These are phyloP conservation scores for Mucor sp. DNA, from an alignment of 371 early-diverging fungal genomes.

Conservation along the genomic window DNA sequence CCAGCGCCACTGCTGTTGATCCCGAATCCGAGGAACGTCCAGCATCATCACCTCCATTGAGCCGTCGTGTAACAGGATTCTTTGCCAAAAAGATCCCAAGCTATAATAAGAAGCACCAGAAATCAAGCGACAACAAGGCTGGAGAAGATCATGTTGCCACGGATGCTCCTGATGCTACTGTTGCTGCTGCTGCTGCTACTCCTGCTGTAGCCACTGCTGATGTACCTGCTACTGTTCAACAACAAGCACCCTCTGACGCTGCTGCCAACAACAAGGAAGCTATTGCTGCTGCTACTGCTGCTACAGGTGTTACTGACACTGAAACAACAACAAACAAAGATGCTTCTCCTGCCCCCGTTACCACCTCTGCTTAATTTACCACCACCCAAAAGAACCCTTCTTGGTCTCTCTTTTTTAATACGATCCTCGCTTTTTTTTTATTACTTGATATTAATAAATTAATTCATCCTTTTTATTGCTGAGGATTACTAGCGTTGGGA, in stretches of 20 bases:
- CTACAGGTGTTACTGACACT: background rate
- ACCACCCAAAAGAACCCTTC: background rate
- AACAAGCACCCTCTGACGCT: background rate
- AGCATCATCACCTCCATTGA: conserved; percentile 22
- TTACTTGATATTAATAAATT: background rate
- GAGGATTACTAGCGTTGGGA: conserved; percentile 1
- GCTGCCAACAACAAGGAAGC: background rate
- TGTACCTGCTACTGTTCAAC: no score
- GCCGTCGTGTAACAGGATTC: conserved; percentile 21
- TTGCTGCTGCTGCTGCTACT: background rate
- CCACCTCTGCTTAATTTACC: background rate
- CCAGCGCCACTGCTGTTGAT: background rate
- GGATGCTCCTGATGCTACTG: background rate
- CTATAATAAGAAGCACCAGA: conserved; percentile 15
- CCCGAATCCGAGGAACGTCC: conserved; percentile 1
- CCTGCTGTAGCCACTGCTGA: no score
- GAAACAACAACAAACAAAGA: conserved; percentile 1
- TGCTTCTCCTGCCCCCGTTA: background rate
- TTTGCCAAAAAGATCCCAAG: conserved; percentile 16
- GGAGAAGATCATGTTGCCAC: conserved; percentile 6
- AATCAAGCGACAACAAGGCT: conserved; percentile 11
- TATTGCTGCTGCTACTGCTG: background rate
- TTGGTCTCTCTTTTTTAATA: conserved; percentile 6
- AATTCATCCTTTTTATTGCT: background rate
- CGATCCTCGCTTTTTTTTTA: background rate